Evolutionary conservation across 2,329 filamentous ascomycete genomes (phyloP), one percentile per base, ranked within the genome.

Genomic region (Botrytis byssoidea): DNA sequence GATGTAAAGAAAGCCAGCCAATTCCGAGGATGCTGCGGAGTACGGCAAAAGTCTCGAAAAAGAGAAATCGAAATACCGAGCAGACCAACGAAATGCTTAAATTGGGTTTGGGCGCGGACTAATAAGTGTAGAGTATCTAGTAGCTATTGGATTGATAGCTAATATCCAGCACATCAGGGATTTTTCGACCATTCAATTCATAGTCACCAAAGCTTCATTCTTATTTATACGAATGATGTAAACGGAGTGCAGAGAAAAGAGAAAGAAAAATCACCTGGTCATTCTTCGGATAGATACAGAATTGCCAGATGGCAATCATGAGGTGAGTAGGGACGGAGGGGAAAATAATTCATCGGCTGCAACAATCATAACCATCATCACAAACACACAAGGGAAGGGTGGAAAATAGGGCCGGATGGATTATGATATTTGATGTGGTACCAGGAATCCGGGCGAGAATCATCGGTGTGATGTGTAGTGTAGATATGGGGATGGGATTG

Each of bases 271-370:
- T 25, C 0, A 8, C 35, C 29, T 9, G 29, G 6, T 18, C 63
- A 35, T 48, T 48, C 29, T 48, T 55, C 61, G 61, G 61, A 46
- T 48, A 46, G 48, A 2, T 8, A 37, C 61, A 72, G 61, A 37
- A 46, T 35, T 59, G 70, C 61, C 70, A 67, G 61, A 59, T 72
- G 70, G 70, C 35, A 60, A 72, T 72, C 70, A 72, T 60, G 70
- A 72, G 70, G 61, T 16, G 40, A 16, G 40, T 20, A 29, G 59
- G 44, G 32, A 4, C 3, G 22, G 70, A 72, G 61, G 46, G 42
- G 9, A 55, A 55, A 55, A 42, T 16, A 16, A 29, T 35, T 48
- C 20, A 29, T 48, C 57, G 68, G 57, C 25, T 72, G 70, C 57
- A 64, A 71, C 69, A 22, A 61, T 5, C 10, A 25, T 1, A 32